Percentiles rank a stretch among this genome's conserved stretches.
phyloP scores from a whole-genome alignment of 2,329 filamentous ascomycete genomes.

The Hypoxylon sp. region DNA sequence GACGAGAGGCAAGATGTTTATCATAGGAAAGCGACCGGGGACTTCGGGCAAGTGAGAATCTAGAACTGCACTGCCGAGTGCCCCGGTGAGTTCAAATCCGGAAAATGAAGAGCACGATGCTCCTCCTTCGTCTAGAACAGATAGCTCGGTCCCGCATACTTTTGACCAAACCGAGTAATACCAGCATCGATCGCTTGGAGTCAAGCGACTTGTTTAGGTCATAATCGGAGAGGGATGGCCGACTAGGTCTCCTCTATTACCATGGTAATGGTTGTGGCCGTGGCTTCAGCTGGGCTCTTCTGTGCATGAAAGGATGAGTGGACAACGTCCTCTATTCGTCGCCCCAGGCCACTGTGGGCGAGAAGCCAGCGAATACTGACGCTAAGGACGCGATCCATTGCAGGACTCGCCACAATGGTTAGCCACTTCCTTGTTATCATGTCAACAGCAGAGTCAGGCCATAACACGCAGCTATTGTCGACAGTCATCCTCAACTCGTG shows the following conservation, averaged over 20 bases:
- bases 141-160: slow-evolving; percentile 37
- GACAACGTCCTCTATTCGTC: slow-evolving; percentile 34
- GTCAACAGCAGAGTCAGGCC: slow-evolving; percentile 16
- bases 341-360: slow-evolving; percentile 28
- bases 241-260: slow-evolving; percentile 30
- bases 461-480: slow-evolving; percentile 23
- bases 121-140: slow-evolving; percentile 37
- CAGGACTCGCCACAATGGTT: slow-evolving; percentile 41
- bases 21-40: slow-evolving; percentile 34
- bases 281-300: slow-evolving; percentile 40
- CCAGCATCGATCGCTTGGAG: slow-evolving; percentile 45
- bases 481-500: slow-evolving; percentile 9
- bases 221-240: slow-evolving; percentile 32
- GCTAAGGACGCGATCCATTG: slow-evolving; percentile 36
- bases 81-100: slow-evolving; percentile 31
- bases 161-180: slow-evolving; percentile 43
- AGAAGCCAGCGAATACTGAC: slow-evolving; percentile 34
- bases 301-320: slow-evolving; percentile 26
- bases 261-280: slow-evolving; percentile 31
- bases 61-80: slow-evolving; percentile 42
- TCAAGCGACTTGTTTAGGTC: slow-evolving; percentile 27
- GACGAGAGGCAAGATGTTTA: slow-evolving; percentile 30
- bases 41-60: slow-evolving; percentile 41
- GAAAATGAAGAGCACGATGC: slow-evolving; percentile 39
- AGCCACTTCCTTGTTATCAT: slow-evolving; percentile 33